Base-by-base conservation (phyloP, 805 yeast species). In the Lipomyces spencermartinsiae region DNA sequence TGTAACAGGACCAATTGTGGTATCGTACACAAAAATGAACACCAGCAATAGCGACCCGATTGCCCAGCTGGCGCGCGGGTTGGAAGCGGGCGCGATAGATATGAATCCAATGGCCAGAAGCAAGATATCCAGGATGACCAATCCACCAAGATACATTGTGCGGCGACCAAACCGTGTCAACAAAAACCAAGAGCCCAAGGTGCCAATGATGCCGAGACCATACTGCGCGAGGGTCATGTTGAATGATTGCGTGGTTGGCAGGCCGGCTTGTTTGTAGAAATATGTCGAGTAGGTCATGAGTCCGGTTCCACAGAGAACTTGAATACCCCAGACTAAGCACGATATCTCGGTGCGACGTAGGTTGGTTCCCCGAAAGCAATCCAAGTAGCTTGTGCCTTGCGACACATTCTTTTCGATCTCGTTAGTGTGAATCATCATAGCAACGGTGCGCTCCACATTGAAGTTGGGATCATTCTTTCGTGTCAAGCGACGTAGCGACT, bases 31-130 rank as follows among this genome's bases (percentile, higher is more conserved):
- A 67, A 84, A 83, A 5, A 83, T 81, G 74, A 78, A 84, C 16
- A 83, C 73, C 73, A 83, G 74, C 62, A 85, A 76, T 70, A 86
- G 76, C 6, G 84, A 75, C 6, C 87, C 88, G n/a, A 55, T 31
- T 1, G 67, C 69, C 65, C 65, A 67, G 14, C n/a, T 31, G 6
- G 34, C 37, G 7, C 57, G 77, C 68, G 77, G 54, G 61, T 67
- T 64, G 37, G 35, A 29, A 7, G 53, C 35, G 69, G 65, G 63
- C 25, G 63, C 73, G 22, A 63, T 33, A 3, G 63, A 68, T 9
- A 69, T 53, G 29, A 68, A 53, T 4, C 74, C 76, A 12, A 70
- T 64, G 25, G 65, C 29, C 14, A 71, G 29, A 58, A 68, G 46
- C 8, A 71, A 16, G 12, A 64, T 12, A 14, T 35, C n/a, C 62